Evolutionary conservation across 2,329 filamentous ascomycete genomes (phyloP).

Genomic region (Hypoxylon sp.): DNA sequence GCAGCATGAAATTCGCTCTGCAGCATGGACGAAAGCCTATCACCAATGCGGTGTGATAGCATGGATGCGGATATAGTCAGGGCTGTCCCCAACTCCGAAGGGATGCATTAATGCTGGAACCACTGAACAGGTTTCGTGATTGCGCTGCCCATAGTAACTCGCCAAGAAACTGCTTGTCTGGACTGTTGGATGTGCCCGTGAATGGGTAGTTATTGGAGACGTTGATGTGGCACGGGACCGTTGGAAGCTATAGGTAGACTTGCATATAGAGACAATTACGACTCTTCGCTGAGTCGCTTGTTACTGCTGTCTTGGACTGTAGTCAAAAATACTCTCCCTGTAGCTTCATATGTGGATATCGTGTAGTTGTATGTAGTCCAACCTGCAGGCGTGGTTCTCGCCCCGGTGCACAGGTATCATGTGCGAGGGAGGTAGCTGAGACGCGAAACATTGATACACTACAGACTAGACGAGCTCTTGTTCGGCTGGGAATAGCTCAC

Average conservation of each 20-base stretch:
- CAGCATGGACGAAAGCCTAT: conserved; percentile 2
- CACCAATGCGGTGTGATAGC: conserved; percentile 29
- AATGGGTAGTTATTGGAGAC: conserved; percentile 17
- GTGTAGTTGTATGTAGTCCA: conserved; percentile 3
- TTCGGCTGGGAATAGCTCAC: conserved; percentile 17
- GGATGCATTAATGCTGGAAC: conserved; percentile 26
- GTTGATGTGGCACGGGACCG: conserved; percentile 34
- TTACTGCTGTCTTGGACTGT: conserved; percentile 31
- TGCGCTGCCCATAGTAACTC: conserved; percentile 8
- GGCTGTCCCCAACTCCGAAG: conserved; percentile 15
- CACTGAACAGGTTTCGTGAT: conserved; percentile 11
- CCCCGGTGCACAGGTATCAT: conserved; percentile 16
- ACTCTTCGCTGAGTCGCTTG: conserved; percentile 24
- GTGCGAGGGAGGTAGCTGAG: conserved; percentile 28
- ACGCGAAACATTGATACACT: conserved; percentile 19
- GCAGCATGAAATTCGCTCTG: conserved; percentile 15
- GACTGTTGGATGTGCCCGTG: conserved; percentile 6
- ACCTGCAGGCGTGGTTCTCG: conserved; percentile 10
- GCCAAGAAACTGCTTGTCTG: conserved; percentile 14
- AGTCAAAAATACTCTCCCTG: conserved; percentile 20
- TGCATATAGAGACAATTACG: conserved; percentile 14
- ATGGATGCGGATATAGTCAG: conserved; percentile 22
- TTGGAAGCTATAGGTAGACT: conserved; percentile 28
- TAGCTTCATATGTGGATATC: conserved; percentile 21
- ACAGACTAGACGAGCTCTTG: background rate